phyloP scores from a whole-genome alignment of 2,329 filamentous ascomycete species.

The Colletotrichum sp. region DNA sequence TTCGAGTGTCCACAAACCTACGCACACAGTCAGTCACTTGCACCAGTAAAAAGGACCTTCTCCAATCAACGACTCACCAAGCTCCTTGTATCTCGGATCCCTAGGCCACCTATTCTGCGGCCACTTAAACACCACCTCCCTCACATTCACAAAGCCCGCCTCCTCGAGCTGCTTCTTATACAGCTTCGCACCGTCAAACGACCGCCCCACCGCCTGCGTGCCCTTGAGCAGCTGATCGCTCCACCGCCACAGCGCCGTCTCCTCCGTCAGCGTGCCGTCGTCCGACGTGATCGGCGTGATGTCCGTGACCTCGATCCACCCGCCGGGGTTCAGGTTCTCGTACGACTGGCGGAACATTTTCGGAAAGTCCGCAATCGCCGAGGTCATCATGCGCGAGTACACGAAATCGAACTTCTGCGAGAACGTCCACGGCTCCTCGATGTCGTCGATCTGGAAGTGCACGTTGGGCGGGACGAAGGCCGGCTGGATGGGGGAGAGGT shows the following conservation, averaged over 20 bases:
- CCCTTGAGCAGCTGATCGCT: background rate
- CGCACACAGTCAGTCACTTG: background rate
- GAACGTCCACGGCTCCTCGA: conserved; percentile 43
- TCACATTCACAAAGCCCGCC: conserved; percentile 56
- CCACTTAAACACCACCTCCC: conserved; percentile 47
- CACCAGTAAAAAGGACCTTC: background rate
- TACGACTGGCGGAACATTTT: conserved; percentile 25
- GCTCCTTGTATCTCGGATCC: conserved; percentile 50
- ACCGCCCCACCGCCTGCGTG: conserved; percentile 29
- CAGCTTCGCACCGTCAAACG: conserved; percentile 29
- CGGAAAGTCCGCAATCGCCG: conserved; percentile 23
- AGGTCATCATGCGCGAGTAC: conserved; percentile 25
- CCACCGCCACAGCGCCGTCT: conserved; percentile 9
- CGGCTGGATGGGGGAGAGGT: conserved; percentile 65
- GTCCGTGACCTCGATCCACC: conserved; percentile 50
- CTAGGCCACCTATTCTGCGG: conserved; percentile 53
- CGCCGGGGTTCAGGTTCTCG: conserved; percentile 43
- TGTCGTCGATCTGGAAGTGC: conserved; percentile 61
- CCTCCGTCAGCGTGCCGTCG: conserved; percentile 39
- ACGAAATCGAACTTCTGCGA: conserved; percentile 32
- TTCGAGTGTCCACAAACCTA: conserved; percentile 25
- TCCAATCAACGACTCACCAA: conserved; percentile 31
- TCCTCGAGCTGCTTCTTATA: conserved; percentile 45
- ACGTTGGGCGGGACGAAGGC: conserved; percentile 64
- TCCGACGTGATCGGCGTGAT: conserved; percentile 43